These are phyloP conservation scores for Mycosphaerella sp. DNA, from an alignment of 2,329 filamentous ascomycete species.

Conservation along the genomic window DNA sequence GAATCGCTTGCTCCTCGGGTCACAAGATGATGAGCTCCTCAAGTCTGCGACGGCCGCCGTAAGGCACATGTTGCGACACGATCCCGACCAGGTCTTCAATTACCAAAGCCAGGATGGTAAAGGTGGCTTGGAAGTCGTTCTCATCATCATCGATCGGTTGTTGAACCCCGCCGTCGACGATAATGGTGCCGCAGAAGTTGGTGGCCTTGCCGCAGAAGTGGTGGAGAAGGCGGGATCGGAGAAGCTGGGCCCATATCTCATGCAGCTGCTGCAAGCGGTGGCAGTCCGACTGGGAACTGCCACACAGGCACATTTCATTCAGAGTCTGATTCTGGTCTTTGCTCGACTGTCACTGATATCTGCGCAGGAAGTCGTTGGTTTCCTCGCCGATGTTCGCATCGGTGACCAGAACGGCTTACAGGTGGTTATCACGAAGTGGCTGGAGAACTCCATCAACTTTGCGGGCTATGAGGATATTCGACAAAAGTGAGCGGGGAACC, in stretches of 20 bases:
- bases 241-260: slow-evolving; percentile 79
- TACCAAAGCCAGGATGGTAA: slow-evolving; percentile 77
- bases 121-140: slow-evolving; percentile 77
- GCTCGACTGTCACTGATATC: slow-evolving; percentile 80
- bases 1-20: slow-evolving; percentile 71
- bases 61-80: slow-evolving; percentile 83
- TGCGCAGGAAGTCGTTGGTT: slow-evolving; percentile 83
- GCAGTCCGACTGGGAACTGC: slow-evolving; percentile 77
- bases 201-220: slow-evolving; percentile 84
- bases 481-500: slow-evolving; percentile 64
- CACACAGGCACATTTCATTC: slow-evolving; percentile 81
- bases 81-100: slow-evolving; percentile 79
- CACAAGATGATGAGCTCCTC: slow-evolving; percentile 79
- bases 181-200: slow-evolving; percentile 90
- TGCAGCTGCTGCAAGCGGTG: slow-evolving; percentile 81
- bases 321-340: slow-evolving; percentile 92
- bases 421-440: slow-evolving; percentile 87
- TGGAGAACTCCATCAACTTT: slow-evolving; percentile 95
- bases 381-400: slow-evolving; percentile 78
- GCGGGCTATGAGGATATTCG: slow-evolving; percentile 97
- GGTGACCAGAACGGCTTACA: slow-evolving; percentile 74
- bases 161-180: slow-evolving; percentile 81
- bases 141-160: slow-evolving; percentile 87
- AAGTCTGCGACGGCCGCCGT: slow-evolving; percentile 79
- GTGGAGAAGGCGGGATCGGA: slow-evolving; percentile 94